Percentiles rank a stretch among this genome's conserved stretches.
Evolutionary conservation across 2,329 filamentous ascomycete species (phyloP).

Genomic region (Cordyceps fumosorosea): DNA sequence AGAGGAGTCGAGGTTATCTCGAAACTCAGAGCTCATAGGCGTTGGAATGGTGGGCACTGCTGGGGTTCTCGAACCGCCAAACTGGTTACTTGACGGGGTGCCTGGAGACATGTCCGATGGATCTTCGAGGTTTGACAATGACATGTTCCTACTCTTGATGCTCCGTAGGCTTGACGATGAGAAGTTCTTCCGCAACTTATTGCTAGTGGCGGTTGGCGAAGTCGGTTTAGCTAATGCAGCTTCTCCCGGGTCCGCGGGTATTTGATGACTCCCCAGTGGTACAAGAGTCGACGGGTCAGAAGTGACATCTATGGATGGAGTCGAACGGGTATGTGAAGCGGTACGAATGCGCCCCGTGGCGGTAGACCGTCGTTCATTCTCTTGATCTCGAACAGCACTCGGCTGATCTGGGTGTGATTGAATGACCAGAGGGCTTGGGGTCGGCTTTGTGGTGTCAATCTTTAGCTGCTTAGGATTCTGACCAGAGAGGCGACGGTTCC

Average conservation of each 20-base stretch:
- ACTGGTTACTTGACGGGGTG: constrained; percentile 67
- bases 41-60: constrained; percentile 59
- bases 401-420: background rate
- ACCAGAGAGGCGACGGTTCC: constrained; percentile 72
- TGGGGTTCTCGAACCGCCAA: constrained; percentile 46
- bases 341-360: background rate
- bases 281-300: constrained; percentile 21
- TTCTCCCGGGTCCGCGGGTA: constrained; percentile 30
- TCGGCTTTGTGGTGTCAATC: constrained; percentile 63
- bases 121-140: constrained; percentile 54
- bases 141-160: constrained; percentile 68
- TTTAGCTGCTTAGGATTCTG: constrained; percentile 77
- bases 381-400: background rate
- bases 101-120: constrained; percentile 61
- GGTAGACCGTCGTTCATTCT: constrained; percentile 1
- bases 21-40: constrained; percentile 57
- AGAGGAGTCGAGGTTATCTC: constrained; percentile 49
- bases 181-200: constrained; percentile 56
- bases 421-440: constrained; percentile 17
- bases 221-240: constrained; percentile 36
- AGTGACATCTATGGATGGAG: constrained; percentile 15
- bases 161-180: constrained; percentile 66
- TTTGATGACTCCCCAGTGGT: constrained; percentile 28
- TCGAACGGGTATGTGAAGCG: background rate
- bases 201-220: constrained; percentile 42